Base-by-base conservation (phyloP, 331 rosid species). In the Cucumis variabilis region DNA sequence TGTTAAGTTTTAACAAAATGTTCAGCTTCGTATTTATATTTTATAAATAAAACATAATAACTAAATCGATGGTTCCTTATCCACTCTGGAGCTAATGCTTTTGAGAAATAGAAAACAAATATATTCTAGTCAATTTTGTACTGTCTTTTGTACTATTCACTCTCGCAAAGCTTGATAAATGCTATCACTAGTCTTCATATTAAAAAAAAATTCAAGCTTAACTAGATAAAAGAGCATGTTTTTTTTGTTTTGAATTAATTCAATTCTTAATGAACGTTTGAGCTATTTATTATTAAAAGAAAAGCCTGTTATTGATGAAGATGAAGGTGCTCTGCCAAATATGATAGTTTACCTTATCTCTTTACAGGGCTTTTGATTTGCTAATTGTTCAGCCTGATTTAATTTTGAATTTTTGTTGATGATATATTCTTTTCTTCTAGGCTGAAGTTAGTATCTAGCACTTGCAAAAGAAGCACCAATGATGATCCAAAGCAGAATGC, bases 361-460 rank as follows among this genome's bases (percentile, higher is more conserved):
- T 72, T 33, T 72, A 19, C 7, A 30, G 13, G 78, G 78, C 78
- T 30, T 71, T 71, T 20, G 37, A 71, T 30, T 71, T 71, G n/a
- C 77, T 71, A 33, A 72, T 17, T 33, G 78, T 72, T 72, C 44
- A 33, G 50, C 15, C 24, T 75, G 63, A 23, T 77, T 20, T 65
- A 50, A 58, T 63, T 65, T 86, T 51, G 78, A 62, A 51, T 70
- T 19, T 24, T 70, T 76, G 23, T 72, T 88, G 41, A 88, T 25
- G 65, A 83, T 87, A 83, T 92, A 53, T 28, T 74, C 75, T 67
- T 89, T 74, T 89, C 87, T 90, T 88, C 85, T 68, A 97, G 99
- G 97, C 93, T 87, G 98, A 93, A 63, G 66, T 88, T 75, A 82
- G 86, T 88, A 15, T 84, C 53, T 90, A 89, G 67, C 87, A 90